These are phyloP conservation scores for Trichoderma arundinaceum DNA, from an alignment of 2,329 filamentous ascomycete species.

Conservation along the genomic window DNA sequence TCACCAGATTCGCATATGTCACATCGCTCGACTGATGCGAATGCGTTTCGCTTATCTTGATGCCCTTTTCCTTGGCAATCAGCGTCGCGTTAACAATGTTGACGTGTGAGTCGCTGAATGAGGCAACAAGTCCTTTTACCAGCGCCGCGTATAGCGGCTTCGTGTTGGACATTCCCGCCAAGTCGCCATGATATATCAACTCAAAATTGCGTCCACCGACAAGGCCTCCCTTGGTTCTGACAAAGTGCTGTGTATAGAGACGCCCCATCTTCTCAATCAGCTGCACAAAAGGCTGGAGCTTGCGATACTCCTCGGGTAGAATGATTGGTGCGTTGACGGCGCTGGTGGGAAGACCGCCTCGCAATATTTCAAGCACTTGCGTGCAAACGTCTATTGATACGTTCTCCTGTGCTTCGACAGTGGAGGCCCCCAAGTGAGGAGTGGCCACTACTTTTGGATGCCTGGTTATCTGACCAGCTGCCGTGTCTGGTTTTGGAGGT, in stretches of 20 bases:
- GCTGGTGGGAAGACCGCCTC: constrained; percentile 73
- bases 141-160: constrained; percentile 79
- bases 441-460: constrained; percentile 78
- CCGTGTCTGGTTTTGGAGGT: constrained; percentile 62
- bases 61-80: constrained; percentile 76
- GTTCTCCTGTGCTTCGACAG: constrained; percentile 82
- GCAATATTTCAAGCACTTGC: constrained; percentile 75
- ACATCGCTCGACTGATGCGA: constrained; percentile 65
- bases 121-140: constrained; percentile 74
- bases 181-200: constrained; percentile 76
- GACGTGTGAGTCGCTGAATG: constrained; percentile 71
- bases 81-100: constrained; percentile 84
- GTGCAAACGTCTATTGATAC: constrained; percentile 83
- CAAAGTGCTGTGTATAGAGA: constrained; percentile 79
- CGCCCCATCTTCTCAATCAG: constrained; percentile 80
- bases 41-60: constrained; percentile 76
- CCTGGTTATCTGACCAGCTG: constrained; percentile 66
- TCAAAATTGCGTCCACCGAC: constrained; percentile 73
- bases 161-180: constrained; percentile 74
- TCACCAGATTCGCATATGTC: constrained; percentile 73
- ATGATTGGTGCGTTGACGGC: constrained; percentile 85
- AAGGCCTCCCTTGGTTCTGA: constrained; percentile 49
- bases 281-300: constrained; percentile 75
- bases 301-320: constrained; percentile 78
- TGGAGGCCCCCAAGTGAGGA: constrained; percentile 80